Percentiles rank a stretch among this genome's conserved stretches.
These are phyloP conservation scores for Microcyclospora pomicola DNA, from an alignment of 2,329 filamentous ascomycete genomes.

Conservation along the genomic window DNA sequence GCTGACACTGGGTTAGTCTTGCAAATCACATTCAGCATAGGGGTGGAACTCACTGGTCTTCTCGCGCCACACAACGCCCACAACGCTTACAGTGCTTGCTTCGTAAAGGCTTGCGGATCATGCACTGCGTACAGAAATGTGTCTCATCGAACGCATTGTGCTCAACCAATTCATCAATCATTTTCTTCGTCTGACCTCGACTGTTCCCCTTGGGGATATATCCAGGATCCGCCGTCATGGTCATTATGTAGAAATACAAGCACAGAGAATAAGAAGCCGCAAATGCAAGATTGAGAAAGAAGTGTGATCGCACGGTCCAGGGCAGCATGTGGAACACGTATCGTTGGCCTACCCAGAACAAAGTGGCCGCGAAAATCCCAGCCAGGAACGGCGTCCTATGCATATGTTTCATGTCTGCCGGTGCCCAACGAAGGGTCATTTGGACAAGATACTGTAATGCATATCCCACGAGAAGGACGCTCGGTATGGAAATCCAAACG, in stretches of 20 bases:
- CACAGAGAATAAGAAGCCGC: conserved; percentile 49
- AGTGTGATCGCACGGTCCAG: conserved; percentile 53
- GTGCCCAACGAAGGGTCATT: conserved; percentile 67
- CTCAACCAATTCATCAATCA: conserved; percentile 74
- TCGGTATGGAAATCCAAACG: conserved; percentile 61
- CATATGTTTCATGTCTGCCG: conserved; percentile 74
- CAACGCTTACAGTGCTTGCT: conserved; percentile 95
- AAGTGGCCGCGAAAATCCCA: conserved; percentile 76
- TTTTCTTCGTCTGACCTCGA: conserved; percentile 75
- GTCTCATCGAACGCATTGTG: conserved; percentile 84
- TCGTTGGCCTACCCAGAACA: conserved; percentile 66
- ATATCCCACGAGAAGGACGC: conserved; percentile 52
- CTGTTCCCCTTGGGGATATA: conserved; percentile 85
- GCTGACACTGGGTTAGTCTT: conserved; percentile 31
- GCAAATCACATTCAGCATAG: conserved; percentile 2
- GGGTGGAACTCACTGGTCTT: conserved; percentile 65
- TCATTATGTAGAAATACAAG: conserved; percentile 71
- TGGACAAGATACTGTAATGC: conserved; percentile 64
- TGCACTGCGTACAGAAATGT: conserved; percentile 88
- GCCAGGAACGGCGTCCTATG: conserved; percentile 90
- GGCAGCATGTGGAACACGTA: conserved; percentile 65
- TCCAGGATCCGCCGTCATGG: conserved; percentile 81
- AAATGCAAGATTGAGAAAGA: conserved; percentile 70
- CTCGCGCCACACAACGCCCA: conserved; percentile 82
- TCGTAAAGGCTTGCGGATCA: conserved; percentile 81